Evolutionary conservation across 805 yeast genomes (phyloP), one percentile per base, ranked within the genome.

Genomic region (Allodekkera sacchari): DNA sequence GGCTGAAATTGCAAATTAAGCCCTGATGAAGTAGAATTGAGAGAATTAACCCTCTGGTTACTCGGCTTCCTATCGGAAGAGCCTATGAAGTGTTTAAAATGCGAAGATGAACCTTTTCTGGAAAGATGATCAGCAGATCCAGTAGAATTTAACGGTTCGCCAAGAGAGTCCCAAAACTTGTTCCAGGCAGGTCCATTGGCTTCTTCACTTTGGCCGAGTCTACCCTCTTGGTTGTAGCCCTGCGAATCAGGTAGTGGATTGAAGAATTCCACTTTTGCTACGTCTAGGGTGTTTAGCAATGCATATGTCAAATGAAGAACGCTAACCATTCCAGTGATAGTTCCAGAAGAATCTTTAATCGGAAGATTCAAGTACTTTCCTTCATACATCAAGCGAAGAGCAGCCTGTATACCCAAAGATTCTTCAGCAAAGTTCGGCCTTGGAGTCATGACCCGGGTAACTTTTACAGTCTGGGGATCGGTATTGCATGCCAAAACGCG

Each of bases 351-450:
- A 36, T 58, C 52, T 27, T 53, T 54, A 7, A 65, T 61, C 1
- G 72, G 72, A 30, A 66, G 41, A 34, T 64, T 66, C 30, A 66
- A 38, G 33, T 59, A 66, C 35, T 64, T 62, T 0, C 71, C 72
- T 30, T 61, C 65, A 37, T 59, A 66, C 72, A 66, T 66, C 34
- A 63, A 41, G 37, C 68, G 50, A 33, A 66, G 42, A 6, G 70
- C 71, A 5, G 59, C 54, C 33, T 63, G 61, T n/a, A 66, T 59
- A 3, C 57, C 59, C 38, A 60, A 43, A 9, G 48, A 37, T 20
- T 53, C 58, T 18, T 48, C 54, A 1, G 71, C 71, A 53, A 60
- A 64, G 31, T 63, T 64, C 0, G 72, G 72, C 31, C 60, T 61
- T 3, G 68, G 57, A 0, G 71, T 66, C 56, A 66, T 57, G 1